Conservation (phyloP, 1,284 basidiomycete species). For the Flammula alnicola region DNA sequence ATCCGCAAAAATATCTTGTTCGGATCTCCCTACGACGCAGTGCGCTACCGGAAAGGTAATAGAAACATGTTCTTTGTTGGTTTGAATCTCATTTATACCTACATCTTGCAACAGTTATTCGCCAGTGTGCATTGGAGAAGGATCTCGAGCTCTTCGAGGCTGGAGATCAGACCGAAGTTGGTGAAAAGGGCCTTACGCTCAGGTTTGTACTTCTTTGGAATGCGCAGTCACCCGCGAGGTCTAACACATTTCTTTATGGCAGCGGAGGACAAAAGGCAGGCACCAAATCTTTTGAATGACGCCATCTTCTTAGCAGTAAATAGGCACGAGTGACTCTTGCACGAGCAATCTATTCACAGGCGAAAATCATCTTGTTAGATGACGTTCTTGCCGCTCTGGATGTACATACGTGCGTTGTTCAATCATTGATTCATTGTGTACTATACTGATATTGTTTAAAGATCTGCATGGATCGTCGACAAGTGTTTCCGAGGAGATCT, state of each 20-base stretch:
- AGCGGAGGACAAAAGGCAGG: conserved; percentile 22
- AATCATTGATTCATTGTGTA: not conserved
- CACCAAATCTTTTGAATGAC: no score
- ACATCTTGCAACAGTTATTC: conserved; percentile 43
- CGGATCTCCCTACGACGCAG: conserved; percentile 71
- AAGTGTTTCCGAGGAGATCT: conserved; percentile 66
- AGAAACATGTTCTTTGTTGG: not conserved
- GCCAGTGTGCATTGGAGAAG: conserved; percentile 65
- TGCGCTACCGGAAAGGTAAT: conserved; percentile 71
- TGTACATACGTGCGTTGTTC: conserved; percentile 33
- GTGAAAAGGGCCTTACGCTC: conserved; percentile 64
- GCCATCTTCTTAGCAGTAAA: not conserved
- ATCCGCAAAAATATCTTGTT: conserved; percentile 83
- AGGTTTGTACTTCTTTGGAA: conserved; percentile 36
- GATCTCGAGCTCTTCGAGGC: conserved; percentile 73
- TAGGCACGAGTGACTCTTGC: conserved; percentile 76
- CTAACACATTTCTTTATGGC: not conserved
- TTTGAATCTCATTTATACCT: not conserved
- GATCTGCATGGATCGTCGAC: conserved; percentile 57
- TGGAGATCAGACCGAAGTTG: conserved; percentile 75
- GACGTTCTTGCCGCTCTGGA: conserved; percentile 67
- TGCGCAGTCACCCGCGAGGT: not conserved
- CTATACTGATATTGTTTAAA: not conserved
- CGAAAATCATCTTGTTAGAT: conserved; percentile 65
- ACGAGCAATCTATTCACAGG: conserved; percentile 71